Evolutionary conservation across 2,329 filamentous ascomycete genomes (phyloP).

Genomic region (Blumeria graminis): DNA sequence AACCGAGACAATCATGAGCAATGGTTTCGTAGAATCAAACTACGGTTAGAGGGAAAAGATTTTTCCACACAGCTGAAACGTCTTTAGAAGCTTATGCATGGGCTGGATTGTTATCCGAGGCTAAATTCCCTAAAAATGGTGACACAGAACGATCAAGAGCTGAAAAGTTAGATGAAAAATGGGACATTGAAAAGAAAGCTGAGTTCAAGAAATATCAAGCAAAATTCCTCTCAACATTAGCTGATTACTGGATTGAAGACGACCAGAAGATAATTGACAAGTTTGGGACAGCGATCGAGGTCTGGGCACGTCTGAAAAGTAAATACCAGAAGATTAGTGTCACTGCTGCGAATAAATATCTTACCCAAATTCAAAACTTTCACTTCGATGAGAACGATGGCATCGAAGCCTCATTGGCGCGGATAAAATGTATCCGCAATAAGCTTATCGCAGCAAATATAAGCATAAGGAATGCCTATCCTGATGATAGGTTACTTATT

Average conservation of each 20-base stretch:
- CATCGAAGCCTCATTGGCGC: neutral
- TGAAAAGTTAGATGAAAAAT: no score
- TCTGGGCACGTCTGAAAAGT: neutral
- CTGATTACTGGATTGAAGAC: neutral
- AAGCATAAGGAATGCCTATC: neutral
- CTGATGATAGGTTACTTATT: neutral
- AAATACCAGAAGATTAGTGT: neutral
- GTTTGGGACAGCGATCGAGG: neutral
- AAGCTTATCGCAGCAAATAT: neutral
- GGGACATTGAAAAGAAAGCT: neutral
- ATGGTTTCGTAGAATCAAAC: no score
- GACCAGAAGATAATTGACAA: neutral
- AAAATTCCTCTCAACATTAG: neutral
- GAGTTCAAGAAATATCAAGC: neutral
- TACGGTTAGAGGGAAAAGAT: no score
- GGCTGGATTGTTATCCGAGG: no score
- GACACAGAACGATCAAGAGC: no score
- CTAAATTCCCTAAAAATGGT: no score
- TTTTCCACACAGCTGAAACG: no score
- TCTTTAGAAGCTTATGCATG: no score
- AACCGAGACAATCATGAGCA: no score
- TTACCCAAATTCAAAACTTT: neutral
- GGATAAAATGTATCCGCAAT: neutral
- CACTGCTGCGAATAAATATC: neutral
- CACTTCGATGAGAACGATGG: neutral